A percentile compares a stretch with the other conserved stretches of the same genome.
Evolutionary conservation across 768 basidiomycete species (phyloP).

Genomic region (Boletus rubescentipes): DNA sequence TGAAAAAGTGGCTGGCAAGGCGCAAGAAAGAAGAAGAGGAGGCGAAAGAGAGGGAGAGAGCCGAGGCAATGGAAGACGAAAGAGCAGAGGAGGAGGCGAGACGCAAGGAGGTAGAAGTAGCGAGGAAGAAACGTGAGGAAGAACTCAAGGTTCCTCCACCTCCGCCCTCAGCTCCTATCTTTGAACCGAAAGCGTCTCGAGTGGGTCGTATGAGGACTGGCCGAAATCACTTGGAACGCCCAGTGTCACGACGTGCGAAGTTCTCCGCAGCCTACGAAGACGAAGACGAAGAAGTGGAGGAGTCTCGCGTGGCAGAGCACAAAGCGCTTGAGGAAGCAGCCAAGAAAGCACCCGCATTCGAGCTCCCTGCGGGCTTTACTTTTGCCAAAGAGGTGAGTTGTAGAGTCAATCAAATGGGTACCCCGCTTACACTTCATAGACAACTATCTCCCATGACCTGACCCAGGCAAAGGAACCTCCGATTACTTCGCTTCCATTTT

Average conservation of each 20-base stretch:
- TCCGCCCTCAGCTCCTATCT: conserved; percentile 16
- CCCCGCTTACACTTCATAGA: conserved; percentile 24
- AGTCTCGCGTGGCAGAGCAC: conserved; percentile 43
- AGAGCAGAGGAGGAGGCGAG: conserved; percentile 29
- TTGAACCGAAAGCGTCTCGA: conserved; percentile 29
- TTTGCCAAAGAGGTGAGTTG: conserved; percentile 61
- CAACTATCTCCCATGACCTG: conserved; percentile 39
- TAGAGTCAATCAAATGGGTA: background rate
- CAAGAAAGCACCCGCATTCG: conserved; percentile 54
- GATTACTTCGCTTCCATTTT: conserved; percentile 62
- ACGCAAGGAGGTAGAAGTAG: conserved; percentile 19
- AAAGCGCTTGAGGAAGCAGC: conserved; percentile 54
- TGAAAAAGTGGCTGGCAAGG: conserved; percentile 72
- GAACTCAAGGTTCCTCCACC: conserved; percentile 20
- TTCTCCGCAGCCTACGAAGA: conserved; percentile 68
- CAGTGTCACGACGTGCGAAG: conserved; percentile 47
- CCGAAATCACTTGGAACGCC: conserved; percentile 62
- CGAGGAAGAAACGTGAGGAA: conserved; percentile 17
- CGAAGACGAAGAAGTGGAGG: conserved; percentile 43
- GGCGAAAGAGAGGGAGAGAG: conserved; percentile 36
- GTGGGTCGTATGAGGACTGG: conserved; percentile 60
- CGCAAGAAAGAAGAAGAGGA: conserved; percentile 58
- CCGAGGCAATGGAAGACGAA: conserved; percentile 36
- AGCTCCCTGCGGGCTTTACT: conserved; percentile 61
- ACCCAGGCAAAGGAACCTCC: conserved; percentile 63